Evolutionary conservation across 768 basidiomycete genomes (phyloP).

Genomic region (Macrocybe gigantea): DNA sequence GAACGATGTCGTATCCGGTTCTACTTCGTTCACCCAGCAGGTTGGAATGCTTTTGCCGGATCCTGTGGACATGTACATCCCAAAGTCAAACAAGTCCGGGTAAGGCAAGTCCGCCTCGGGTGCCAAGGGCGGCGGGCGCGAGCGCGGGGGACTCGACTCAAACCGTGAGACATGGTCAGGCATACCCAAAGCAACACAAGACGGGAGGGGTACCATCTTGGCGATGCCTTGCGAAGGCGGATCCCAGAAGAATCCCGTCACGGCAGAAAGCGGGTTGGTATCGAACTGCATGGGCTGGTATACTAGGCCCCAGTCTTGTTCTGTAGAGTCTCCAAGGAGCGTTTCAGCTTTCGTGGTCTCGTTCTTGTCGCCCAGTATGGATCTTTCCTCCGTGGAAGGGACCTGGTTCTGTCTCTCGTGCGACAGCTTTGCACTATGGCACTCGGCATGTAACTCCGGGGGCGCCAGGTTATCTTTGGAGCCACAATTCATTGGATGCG

Average conservation of each 20-base stretch:
- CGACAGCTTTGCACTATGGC: no score
- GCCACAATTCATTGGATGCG: no score
- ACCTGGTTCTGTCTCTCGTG: no score
- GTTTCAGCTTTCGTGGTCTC: no score
- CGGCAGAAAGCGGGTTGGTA: constrained; percentile 10
- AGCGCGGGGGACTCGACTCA: neutral
- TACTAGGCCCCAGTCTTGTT: no score
- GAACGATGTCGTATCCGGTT: neutral
- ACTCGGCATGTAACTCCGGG: no score
- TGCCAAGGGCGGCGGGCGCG: neutral
- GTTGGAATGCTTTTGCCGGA: constrained; percentile 7
- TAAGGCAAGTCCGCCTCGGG: constrained; percentile 10
- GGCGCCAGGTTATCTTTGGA: no score
- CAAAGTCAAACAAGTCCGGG: constrained; percentile 15
- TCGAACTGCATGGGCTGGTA: constrained; percentile 4
- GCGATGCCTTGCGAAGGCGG: constrained; percentile 2
- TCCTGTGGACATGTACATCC: constrained; percentile 11
- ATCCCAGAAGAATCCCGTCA: constrained; percentile 13
- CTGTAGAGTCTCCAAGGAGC: no score
- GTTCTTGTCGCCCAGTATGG: no score
- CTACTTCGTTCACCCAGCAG: constrained; percentile 1
- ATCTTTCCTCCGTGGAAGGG: no score
- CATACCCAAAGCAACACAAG: neutral
- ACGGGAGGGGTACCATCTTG: constrained; percentile 5
- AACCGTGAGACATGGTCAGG: no score